A percentile compares a stretch with the other conserved stretches of the same genome.
These are phyloP conservation scores for Mycena belliarum DNA, from an alignment of 768 basidiomycete species.

Conservation along the genomic window DNA sequence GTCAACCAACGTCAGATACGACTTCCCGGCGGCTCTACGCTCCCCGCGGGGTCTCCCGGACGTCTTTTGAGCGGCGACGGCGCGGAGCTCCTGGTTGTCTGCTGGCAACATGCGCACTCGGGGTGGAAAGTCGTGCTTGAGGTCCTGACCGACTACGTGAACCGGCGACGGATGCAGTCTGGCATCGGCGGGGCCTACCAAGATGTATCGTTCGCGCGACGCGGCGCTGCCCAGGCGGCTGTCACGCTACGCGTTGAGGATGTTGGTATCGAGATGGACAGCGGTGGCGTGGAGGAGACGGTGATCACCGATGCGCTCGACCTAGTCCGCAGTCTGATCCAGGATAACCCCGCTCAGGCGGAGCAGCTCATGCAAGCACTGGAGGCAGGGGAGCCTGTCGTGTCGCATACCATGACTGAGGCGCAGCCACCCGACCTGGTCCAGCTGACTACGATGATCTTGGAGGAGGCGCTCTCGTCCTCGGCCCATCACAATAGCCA, in stretches of 20 bases:
- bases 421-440: constrained; percentile 69
- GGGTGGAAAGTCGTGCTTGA: constrained; percentile 89
- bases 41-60: constrained; percentile 69
- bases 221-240: constrained; percentile 34
- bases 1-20: constrained; percentile 65
- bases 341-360: constrained; percentile 66
- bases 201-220: constrained; percentile 55
- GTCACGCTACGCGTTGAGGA: constrained; percentile 60
- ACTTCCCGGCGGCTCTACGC: constrained; percentile 73
- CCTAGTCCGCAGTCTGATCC: constrained; percentile 75
- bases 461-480: constrained; percentile 74
- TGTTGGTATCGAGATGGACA: constrained; percentile 69
- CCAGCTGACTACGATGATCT: constrained; percentile 76
- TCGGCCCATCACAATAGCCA: constrained; percentile 40
- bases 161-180: constrained; percentile 49
- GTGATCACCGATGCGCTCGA: constrained; percentile 76
- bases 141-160: constrained; percentile 74
- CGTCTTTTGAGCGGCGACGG: constrained; percentile 72
- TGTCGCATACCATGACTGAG: constrained; percentile 53
- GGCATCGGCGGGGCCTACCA: constrained; percentile 45
- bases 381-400: constrained; percentile 57
- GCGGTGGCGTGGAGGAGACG: constrained; percentile 55
- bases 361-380: constrained; percentile 66
- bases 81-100: constrained; percentile 67
- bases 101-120: constrained; percentile 81